phyloP scores from a whole-genome alignment of 345 rosid genomes.

The Populus euphratica region DNA sequence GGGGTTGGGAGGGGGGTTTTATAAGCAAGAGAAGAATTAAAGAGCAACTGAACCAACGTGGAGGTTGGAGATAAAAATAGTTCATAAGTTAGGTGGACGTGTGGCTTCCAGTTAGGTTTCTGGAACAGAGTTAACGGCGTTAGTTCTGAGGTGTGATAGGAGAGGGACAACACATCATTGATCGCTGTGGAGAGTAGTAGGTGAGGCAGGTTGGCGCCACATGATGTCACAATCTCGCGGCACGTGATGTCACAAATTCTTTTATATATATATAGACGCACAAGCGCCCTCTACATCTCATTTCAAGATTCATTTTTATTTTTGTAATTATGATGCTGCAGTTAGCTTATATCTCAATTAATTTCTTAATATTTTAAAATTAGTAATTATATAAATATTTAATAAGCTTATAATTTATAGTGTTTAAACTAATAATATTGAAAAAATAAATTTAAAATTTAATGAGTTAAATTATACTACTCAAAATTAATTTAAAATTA shows the following conservation, averaged over 20 bases:
- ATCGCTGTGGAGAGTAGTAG: background rate
- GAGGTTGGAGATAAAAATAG: background rate
- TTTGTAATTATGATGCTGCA: too few species aligned
- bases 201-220: background rate
- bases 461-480: fast-evolving
- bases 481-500: too few species aligned
- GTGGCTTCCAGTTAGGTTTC: background rate
- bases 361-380: too few species aligned
- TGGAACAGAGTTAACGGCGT: background rate
- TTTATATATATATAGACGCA: too few species aligned
- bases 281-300: too few species aligned
- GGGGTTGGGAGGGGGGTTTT: background rate
- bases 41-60: background rate
- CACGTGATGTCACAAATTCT: background rate
- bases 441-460: too few species aligned
- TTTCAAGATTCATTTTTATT: too few species aligned
- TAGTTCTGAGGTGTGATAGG: background rate
- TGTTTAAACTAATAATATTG: fast-evolving
- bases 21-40: background rate
- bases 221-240: background rate
- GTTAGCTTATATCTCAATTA: too few species aligned
- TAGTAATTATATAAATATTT: too few species aligned
- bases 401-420: too few species aligned
- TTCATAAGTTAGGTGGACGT: background rate
- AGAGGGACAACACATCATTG: background rate